Percentiles rank a stretch among this genome's conserved stretches.
Conservation (phyloP, 768 basidiomycete genomes). For the Leccinum broughii region DNA sequence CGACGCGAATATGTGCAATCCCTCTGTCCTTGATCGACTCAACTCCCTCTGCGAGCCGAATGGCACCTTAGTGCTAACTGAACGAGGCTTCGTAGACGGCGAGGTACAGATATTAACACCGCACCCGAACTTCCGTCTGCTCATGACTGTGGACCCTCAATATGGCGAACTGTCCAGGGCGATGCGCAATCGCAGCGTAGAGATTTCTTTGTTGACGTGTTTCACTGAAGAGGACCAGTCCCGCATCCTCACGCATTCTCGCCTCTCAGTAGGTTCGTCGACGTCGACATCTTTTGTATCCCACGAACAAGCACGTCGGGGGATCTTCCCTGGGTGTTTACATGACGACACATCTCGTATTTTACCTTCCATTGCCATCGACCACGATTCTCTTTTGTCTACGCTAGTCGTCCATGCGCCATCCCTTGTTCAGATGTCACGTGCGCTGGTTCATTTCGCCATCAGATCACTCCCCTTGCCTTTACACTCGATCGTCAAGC, state of each 20-base stretch:
- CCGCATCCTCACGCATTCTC: constrained; percentile 47
- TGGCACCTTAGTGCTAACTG: constrained; percentile 82
- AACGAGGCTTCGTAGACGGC: constrained; percentile 83
- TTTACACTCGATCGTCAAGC: constrained; percentile 22
- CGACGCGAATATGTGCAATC: constrained; percentile 90
- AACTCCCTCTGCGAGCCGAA: constrained; percentile 93
- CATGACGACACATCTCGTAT: neutral
- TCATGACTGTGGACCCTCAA: constrained; percentile 92
- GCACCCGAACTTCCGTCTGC: constrained; percentile 86
- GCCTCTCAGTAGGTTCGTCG: constrained; percentile 42
- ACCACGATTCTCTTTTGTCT: constrained; percentile 51
- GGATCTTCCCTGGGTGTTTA: constrained; percentile 12
- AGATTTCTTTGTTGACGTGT: constrained; percentile 56
- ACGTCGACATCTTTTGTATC: constrained; percentile 10
- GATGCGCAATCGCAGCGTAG: constrained; percentile 97
- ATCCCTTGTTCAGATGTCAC: constrained; percentile 25
- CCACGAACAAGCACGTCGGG: constrained; percentile 29
- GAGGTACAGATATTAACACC: constrained; percentile 72
- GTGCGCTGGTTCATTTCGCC: constrained; percentile 30
- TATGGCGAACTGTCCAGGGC: constrained; percentile 94
- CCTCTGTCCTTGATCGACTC: constrained; percentile 93
- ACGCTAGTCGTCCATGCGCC: constrained; percentile 43
- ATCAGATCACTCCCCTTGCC: constrained; percentile 20
- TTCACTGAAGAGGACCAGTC: constrained; percentile 46
- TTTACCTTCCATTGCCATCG: constrained; percentile 42